These are phyloP conservation scores for Sclerotinia spermophila DNA, from an alignment of 2,329 filamentous ascomycete species.

Conservation along the genomic window DNA sequence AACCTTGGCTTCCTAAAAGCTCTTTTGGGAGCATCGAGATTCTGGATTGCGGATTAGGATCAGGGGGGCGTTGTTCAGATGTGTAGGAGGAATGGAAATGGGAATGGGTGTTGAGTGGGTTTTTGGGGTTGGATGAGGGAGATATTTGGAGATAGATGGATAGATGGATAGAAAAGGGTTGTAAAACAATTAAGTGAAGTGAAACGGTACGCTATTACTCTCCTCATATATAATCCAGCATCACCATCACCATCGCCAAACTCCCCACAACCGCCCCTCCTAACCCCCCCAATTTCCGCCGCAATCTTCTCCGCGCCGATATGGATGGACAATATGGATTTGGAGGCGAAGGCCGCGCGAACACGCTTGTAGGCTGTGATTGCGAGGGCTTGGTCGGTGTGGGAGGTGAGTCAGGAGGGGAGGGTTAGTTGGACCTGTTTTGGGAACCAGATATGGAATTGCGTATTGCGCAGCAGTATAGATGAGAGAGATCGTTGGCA, in stretches of 20 bases:
- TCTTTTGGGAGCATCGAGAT: too few species aligned
- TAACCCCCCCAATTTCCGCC: conserved; percentile 25
- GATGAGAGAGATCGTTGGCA: neutral
- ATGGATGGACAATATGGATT: conserved; percentile 15
- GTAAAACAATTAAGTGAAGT: neutral
- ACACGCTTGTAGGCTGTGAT: conserved; percentile 44
- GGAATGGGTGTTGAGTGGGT: too few species aligned
- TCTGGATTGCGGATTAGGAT: too few species aligned
- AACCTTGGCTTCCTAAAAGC: too few species aligned
- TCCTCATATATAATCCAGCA: neutral
- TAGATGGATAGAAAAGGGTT: too few species aligned
- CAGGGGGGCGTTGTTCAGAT: neutral
- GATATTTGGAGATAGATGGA: too few species aligned
- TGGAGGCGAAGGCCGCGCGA: conserved; percentile 34
- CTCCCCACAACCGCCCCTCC: neutral
- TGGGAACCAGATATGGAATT: neutral
- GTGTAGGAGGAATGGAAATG: too few species aligned
- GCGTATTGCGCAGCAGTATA: neutral
- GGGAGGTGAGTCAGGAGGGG: conserved; percentile 45
- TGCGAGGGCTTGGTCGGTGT: conserved; percentile 44
- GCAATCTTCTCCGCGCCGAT: conserved; percentile 44
- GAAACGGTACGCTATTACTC: neutral
- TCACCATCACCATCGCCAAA: neutral
- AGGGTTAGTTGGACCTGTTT: neutral
- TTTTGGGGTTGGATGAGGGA: too few species aligned